Evolutionary conservation across 2,329 filamentous ascomycete genomes (phyloP), one percentile per base, ranked within the genome.

Genomic region (Pestalotiopsis sp.): DNA sequence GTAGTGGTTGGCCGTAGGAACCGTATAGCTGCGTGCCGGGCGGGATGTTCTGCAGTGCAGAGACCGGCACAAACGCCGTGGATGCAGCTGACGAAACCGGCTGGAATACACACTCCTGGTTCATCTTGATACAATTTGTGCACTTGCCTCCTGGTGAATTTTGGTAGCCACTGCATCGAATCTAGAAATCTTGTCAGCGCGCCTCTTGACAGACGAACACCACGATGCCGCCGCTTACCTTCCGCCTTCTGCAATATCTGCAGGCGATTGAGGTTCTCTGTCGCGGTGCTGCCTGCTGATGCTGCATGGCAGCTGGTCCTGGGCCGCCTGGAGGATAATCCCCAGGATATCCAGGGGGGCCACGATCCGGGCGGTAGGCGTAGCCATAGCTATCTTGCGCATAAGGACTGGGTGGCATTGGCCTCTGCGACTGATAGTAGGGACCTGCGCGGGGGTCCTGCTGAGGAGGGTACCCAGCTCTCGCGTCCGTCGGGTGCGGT

Each of bases 61-160:
- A 87, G 4, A 90, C 85, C 1, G 87, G 87, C 14, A 89, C 86
- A 71, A 89, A 89, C 1, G 87, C 87, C 1, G 87, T 87, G 4
- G 85, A 86, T 52, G 84, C 84, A 12, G 86, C 85, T 0, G 84
- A 86, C 4, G 85, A 88, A 1, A 89, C 87, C 0, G 87, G 87
- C 73, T 89, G 87, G 69, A 90, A 89, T 14, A 89, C 83, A 69
- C 87, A 90, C 70, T 90, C 87, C 72, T 89, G 88, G 63, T 87
- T 87, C 79, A 89, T 88, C 71, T 88, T 87, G 52, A 87, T 86
- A 73, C 87, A 90, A 72, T 89, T 90, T 67, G 87, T 84, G 72
- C 87, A 90, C 71, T 89, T 88, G 12, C 87, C 87, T 23, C 87
- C 87, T 0, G 85, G 85, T 0, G 86, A 87, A 70, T 86, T 88